These are phyloP conservation scores for Colletotrichum sp. DNA, from an alignment of 2,329 filamentous ascomycete genomes.

Conservation along the genomic window DNA sequence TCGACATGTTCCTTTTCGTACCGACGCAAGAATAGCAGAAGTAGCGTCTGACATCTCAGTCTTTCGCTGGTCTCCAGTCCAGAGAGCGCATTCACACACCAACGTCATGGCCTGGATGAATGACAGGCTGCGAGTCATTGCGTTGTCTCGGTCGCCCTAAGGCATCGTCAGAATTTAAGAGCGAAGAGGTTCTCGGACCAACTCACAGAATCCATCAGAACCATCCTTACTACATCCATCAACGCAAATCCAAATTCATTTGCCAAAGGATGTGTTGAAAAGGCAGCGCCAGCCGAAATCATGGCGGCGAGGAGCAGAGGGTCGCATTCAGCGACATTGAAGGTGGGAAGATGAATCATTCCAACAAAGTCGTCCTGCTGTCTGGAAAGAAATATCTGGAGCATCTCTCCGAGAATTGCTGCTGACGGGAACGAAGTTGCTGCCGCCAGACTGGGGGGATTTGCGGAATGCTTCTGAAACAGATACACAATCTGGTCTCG, in stretches of 20 bases:
- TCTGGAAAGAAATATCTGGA: not conserved
- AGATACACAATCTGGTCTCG: not conserved
- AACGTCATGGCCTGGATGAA: not conserved
- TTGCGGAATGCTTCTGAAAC: not conserved
- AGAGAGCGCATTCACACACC: not conserved
- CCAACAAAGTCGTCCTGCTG: not conserved
- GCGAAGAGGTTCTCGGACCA: fast-evolving
- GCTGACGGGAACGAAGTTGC: not conserved
- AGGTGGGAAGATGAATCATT: not conserved
- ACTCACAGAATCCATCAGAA: not conserved
- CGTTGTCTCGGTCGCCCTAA: not conserved
- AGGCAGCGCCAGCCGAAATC: not conserved
- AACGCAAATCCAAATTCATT: not conserved
- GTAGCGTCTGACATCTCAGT: not conserved
- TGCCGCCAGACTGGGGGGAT: not conserved
- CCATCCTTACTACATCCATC: not conserved
- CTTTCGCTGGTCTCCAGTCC: not conserved
- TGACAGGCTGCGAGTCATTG: not conserved
- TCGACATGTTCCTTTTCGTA: not conserved
- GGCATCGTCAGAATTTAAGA: not conserved
- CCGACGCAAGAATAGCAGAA: not conserved
- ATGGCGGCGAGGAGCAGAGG: not conserved
- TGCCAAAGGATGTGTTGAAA: not conserved
- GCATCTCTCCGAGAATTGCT: not conserved
- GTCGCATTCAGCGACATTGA: not conserved